Evolutionary conservation across 2,329 filamentous ascomycete genomes (phyloP), one percentile per base, ranked within the genome.

Genomic region (Whalleya microplaca): DNA sequence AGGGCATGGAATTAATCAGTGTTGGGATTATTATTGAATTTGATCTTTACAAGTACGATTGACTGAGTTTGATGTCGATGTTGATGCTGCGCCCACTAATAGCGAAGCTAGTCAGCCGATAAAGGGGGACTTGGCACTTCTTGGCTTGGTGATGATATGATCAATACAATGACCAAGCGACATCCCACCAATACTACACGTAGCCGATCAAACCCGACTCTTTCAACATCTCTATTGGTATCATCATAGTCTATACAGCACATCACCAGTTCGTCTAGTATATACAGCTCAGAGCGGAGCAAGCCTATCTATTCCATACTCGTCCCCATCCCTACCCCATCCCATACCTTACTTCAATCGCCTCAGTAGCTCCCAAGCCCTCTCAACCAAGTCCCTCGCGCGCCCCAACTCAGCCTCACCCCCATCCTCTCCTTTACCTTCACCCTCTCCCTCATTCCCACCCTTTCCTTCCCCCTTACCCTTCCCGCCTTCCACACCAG

Each of bases 321-420:
- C 32, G 3, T 12, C 32, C 10, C 32, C 14, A 37, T 27, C 32
- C 32, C 27, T 29, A 29, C 27, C 5, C 27, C 27, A 29, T 29
- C 27, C 27, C 27, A 29, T 29, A 37, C 32, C 10, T 64, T 75
- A 84, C 66, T 78, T 78, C 65, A 86, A 67, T 46, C 72, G 73
- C 58, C 71, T 65, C 43, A 85, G 71, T 12, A 80, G 77, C 48
- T 81, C 75, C 61, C 80, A 73, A 2, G 82, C 83, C 66, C 73
- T 76, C n/a, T 70, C 67, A 7, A 85, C 73, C 21, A 84, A 68
- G 53, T 76, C 73, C 41, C 73, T 75, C 8, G 78, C 75, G 56
- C 68, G 73, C n/a, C 67, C 66, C 9, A 79, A 63, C 58, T 78
- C 73, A 64, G 18, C 63, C 56, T 7, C 45, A 29, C 45, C 45